Conservation (phyloP, 1,284 basidiomycete genomes). For the Naganishia albida region DNA sequence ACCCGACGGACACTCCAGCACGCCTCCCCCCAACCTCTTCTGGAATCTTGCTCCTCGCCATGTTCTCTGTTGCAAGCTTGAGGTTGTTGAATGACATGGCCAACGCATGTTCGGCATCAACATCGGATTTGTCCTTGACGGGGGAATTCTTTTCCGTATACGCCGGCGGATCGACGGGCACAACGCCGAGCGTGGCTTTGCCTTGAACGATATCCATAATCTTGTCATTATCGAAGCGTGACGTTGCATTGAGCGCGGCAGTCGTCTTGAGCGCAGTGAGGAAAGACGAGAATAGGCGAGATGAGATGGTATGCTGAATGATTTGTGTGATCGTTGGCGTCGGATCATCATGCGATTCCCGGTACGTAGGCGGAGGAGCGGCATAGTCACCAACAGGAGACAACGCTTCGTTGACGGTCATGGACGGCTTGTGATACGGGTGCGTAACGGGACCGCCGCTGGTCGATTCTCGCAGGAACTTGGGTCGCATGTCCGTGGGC, state of each 20-base stretch:
- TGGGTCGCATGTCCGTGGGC: constrained; percentile 47
- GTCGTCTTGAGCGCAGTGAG: constrained; percentile 52
- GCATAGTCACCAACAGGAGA: constrained; percentile 28
- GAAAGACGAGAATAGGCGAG: constrained; percentile 53
- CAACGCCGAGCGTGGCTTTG: constrained; percentile 50
- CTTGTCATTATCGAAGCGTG: constrained; percentile 50
- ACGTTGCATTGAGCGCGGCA: constrained; percentile 27
- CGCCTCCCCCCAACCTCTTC: neutral
- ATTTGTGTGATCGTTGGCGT: constrained; percentile 32
- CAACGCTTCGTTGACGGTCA: constrained; percentile 6
- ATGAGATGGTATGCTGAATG: constrained; percentile 51
- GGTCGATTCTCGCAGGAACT: constrained; percentile 45
- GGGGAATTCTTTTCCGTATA: constrained; percentile 3
- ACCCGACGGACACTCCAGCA: too few relatives aligned
- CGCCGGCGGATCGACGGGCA: constrained; percentile 32
- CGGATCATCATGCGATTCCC: constrained; percentile 11
- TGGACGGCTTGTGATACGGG: neutral
- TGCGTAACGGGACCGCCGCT: neutral
- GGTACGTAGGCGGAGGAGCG: constrained; percentile 38
- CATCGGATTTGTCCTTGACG: constrained; percentile 1
- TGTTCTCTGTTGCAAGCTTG: constrained; percentile 31
- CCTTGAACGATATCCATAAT: constrained; percentile 55
- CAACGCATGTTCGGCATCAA: constrained; percentile 30
- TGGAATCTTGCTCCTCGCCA: constrained; percentile 24
- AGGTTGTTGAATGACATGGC: constrained; percentile 32